Evolutionary conservation across 176 grass and related monocot species (phyloP), one percentile per base, ranked within the genome.

Genomic region (Triticum aestivum): DNA sequence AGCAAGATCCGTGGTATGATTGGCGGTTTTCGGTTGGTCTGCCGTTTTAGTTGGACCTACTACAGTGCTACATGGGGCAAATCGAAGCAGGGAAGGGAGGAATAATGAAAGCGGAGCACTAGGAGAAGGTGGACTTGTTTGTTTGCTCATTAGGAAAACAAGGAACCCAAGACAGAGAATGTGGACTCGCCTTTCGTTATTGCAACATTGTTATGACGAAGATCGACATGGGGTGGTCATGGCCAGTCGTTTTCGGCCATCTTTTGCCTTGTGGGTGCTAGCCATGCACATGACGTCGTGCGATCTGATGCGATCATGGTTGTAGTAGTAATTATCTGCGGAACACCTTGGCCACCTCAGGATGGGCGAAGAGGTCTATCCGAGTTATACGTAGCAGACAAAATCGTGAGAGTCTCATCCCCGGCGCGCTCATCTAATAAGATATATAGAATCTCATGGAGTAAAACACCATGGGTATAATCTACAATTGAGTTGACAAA

Each of bases 1-100:
- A 47, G 44, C 67, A 62, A 34, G 72, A 15, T 6, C 65, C 83
- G 9, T 20, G 72, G n/a, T n/a, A 65, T 10, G 21, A 18, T 52
- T 47, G 69, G 61, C 24, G 73, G 84, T 78, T 70, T 81, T 39
- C 34, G 29, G 72, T 75, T 61, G 45, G 14, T 38, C 51, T 49
- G 87, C 18, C 67, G 24, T 54, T 71, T 26, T 39, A 39, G 20
- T 59, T 59, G 7, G 18, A 21, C 54, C 7, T 59, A 49, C 7
- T 59, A 49, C 14, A 1, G 45, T 5, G 75, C 85, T 87, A 62
- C 45, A 84, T 61, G 85, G 71, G 85, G 85, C 81, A 87, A 61
- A 27, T 64, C 81, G 75, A 87, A 79, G 52, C 85, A 81, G 69
- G 11, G 67, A 47, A n/a, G 9, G 20, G 13, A 9, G 29, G 44